Conservation (phyloP, 2,329 filamentous ascomycete genomes). For the Nemania serpens region DNA sequence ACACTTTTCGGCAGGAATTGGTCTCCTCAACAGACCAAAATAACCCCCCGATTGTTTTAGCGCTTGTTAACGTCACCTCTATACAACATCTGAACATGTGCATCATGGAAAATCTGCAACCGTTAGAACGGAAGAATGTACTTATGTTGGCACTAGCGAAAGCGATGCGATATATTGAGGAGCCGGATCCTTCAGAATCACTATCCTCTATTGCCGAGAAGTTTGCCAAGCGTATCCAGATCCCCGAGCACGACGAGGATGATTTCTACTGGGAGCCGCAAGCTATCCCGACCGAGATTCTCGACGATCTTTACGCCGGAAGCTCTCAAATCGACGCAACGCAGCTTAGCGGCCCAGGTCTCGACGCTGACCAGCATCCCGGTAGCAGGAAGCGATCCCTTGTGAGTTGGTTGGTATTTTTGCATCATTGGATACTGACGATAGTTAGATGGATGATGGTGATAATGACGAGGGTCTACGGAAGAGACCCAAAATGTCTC, state of each 20-base stretch:
- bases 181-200: slow-evolving; percentile 48
- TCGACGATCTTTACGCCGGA: slow-evolving; percentile 51
- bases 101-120: slow-evolving; percentile 46
- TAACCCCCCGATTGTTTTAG: slow-evolving; percentile 50
- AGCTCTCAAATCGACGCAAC: slow-evolving; percentile 44
- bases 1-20: slow-evolving; percentile 48
- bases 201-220: slow-evolving; percentile 53
- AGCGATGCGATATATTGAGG: slow-evolving; percentile 44
- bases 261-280: slow-evolving; percentile 54
- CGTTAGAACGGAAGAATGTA: slow-evolving; percentile 54
- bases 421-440: slow-evolving; percentile 25
- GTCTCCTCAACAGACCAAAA: slow-evolving; percentile 35
- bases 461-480: slow-evolving; percentile 35
- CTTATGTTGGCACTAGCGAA: slow-evolving; percentile 44
- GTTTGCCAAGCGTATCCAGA: slow-evolving; percentile 54
- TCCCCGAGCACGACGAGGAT: slow-evolving; percentile 38
- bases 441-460: slow-evolving; percentile 43
- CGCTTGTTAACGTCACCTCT: slow-evolving; percentile 55
- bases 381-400: slow-evolving; percentile 52
- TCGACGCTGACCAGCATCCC: slow-evolving; percentile 28
- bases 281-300: slow-evolving; percentile 52
- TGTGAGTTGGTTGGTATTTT: slow-evolving; percentile 43
- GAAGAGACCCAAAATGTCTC: slow-evolving; percentile 42
- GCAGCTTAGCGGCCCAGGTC: slow-evolving; percentile 35
- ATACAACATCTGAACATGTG: slow-evolving; percentile 61